Conservation (phyloP, 2,329 filamentous ascomycete genomes). For the Fusarium neocosmosporiellum region DNA sequence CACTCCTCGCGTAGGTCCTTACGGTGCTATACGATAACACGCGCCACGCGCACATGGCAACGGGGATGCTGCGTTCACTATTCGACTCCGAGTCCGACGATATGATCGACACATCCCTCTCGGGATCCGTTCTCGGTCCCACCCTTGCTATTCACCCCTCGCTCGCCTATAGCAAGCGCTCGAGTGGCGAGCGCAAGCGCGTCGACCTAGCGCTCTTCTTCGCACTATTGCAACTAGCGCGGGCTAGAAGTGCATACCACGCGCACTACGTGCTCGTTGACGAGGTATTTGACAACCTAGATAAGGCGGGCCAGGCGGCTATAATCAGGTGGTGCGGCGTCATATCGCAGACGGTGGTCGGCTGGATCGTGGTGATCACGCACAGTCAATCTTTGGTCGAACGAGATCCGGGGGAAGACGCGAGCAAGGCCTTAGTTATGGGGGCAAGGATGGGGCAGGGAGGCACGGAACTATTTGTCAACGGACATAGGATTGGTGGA, state of each 20-base stretch:
- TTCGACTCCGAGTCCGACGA: constrained; percentile 20
- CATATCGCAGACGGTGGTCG: constrained; percentile 17
- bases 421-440: constrained; percentile 14
- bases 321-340: background rate
- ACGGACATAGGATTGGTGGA: constrained; percentile 6
- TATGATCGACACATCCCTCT: background rate
- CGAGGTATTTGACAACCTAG: background rate
- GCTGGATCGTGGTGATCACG: constrained; percentile 36
- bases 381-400: constrained; percentile 32
- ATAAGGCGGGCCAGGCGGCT: background rate
- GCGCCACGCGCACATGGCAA: constrained; percentile 20
- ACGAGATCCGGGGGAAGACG: constrained; percentile 18
- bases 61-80: constrained; percentile 31
- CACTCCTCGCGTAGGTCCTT: constrained; percentile 22
- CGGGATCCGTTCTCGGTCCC: constrained; percentile 12
- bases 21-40: constrained; percentile 30
- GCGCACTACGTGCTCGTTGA: background rate
- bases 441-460: constrained; percentile 23
- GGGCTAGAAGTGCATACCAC: constrained; percentile 10
- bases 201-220: constrained; percentile 39
- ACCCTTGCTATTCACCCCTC: constrained; percentile 22
- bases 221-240: constrained; percentile 27
- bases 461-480: constrained; percentile 26
- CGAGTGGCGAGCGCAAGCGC: constrained; percentile 34
- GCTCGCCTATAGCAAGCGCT: constrained; percentile 31